phyloP scores from a whole-genome alignment of 2,329 filamentous ascomycete genomes.

The Rhynchosporium secalis region DNA sequence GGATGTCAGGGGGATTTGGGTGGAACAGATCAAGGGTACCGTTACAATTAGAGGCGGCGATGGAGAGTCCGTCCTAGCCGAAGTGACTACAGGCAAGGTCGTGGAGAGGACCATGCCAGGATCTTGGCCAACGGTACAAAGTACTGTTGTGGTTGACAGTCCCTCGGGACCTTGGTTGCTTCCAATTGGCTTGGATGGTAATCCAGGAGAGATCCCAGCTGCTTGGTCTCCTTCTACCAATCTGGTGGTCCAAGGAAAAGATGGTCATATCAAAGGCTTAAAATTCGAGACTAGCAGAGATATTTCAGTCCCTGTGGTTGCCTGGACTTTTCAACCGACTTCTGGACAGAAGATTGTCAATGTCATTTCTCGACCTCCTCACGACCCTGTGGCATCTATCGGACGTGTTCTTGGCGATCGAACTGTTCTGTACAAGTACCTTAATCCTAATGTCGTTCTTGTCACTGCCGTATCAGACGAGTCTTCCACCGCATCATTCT shows the following conservation, averaged over 20 bases:
- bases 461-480: slow-evolving; percentile 67
- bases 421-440: slow-evolving; percentile 94
- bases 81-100: slow-evolving; percentile 52
- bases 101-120: slow-evolving; percentile 47
- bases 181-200: slow-evolving; percentile 52
- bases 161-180: slow-evolving; percentile 54
- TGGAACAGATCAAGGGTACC: slow-evolving; percentile 56
- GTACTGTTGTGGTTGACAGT: slow-evolving; percentile 55
- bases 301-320: slow-evolving; percentile 47
- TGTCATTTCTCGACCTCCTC: slow-evolving; percentile 66
- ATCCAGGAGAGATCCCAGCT: slow-evolving; percentile 48
- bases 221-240: slow-evolving; percentile 52
- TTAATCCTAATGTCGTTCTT: slow-evolving; percentile 83
- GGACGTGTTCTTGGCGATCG: slow-evolving; percentile 90
- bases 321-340: slow-evolving; percentile 74
- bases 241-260: slow-evolving; percentile 53
- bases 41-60: slow-evolving; percentile 42
- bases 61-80: slow-evolving; percentile 62
- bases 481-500: slow-evolving; percentile 63
- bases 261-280: slow-evolving; percentile 55
- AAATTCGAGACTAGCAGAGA: slow-evolving; percentile 49
- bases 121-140: slow-evolving; percentile 45
- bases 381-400: slow-evolving; percentile 92
- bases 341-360: slow-evolving; percentile 66
- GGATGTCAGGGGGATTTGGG: slow-evolving; percentile 67